A percentile compares a stretch with the other conserved stretches of the same genome.
phyloP scores from a whole-genome alignment of 2,329 filamentous ascomycete species.

The Colletotrichum gloeosporioides region DNA sequence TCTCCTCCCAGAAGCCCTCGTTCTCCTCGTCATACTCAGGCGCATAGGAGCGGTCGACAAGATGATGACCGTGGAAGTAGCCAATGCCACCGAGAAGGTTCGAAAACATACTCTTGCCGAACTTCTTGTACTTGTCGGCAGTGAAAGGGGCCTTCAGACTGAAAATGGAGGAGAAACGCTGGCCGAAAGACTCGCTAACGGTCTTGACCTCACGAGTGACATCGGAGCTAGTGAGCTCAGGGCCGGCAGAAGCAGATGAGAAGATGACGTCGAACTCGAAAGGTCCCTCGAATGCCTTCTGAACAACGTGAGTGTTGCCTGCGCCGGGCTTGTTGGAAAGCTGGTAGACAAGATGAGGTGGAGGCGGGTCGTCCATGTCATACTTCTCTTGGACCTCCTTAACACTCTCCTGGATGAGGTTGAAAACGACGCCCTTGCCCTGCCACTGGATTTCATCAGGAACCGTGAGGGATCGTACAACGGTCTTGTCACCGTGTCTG shows the following conservation, averaged over 20 bases:
- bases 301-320: slow-evolving; percentile 86
- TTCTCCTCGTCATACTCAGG: slow-evolving; percentile 93
- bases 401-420: slow-evolving; percentile 57
- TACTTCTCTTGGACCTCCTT: slow-evolving; percentile 54
- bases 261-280: slow-evolving; percentile 96
- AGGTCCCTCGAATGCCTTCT: slow-evolving; percentile 87
- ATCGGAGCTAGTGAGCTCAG: slow-evolving; percentile 62
- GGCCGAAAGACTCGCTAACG: slow-evolving; percentile 71
- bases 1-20: slow-evolving; percentile 94
- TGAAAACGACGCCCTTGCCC: slow-evolving; percentile 69
- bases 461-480: slow-evolving; percentile 74
- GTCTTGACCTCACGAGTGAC: slow-evolving; percentile 73
- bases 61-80: slow-evolving; percentile 88
- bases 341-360: slow-evolving; percentile 85
- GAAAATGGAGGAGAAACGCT: slow-evolving; percentile 77
- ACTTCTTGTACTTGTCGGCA: slow-evolving; percentile 73
- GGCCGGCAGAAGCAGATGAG: slow-evolving; percentile 59
- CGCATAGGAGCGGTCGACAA: slow-evolving; percentile 92
- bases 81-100: slow-evolving; percentile 94
- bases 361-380: slow-evolving; percentile 70
- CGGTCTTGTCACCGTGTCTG: slow-evolving; percentile 77
- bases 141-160: slow-evolving; percentile 78
- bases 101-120: slow-evolving; percentile 90
- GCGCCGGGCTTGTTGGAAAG: slow-evolving; percentile 70
- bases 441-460: slow-evolving; percentile 81